phyloP scores from a whole-genome alignment of 352 stramenopile species.

The Phytophthora kernoviae region DNA sequence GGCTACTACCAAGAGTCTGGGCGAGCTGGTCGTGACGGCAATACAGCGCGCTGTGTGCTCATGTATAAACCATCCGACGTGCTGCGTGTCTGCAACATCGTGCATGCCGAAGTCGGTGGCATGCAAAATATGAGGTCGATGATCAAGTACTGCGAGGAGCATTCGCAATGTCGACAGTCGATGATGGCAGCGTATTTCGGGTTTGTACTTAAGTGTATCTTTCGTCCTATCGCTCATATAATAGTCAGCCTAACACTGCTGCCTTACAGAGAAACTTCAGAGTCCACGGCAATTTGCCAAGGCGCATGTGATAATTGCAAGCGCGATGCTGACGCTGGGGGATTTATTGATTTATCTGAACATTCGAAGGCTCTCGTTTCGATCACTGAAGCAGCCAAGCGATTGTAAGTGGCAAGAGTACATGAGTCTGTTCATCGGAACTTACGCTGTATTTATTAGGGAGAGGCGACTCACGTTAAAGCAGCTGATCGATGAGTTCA shows the following conservation, averaged over 20 bases:
- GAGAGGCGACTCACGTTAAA: slow-evolving; percentile 72
- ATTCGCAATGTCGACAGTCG: slow-evolving; percentile 42
- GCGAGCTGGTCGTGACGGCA: slow-evolving; percentile 94
- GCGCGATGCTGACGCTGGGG: slow-evolving; percentile 20
- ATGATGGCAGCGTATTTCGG: slow-evolving; percentile 65
- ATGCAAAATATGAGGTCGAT: slow-evolving; percentile 72
- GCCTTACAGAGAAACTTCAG: slow-evolving; percentile 41
- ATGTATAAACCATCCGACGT: slow-evolving; percentile 87
- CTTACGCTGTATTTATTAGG: slow-evolving; percentile 29
- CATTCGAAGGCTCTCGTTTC: slow-evolving; percentile 57
- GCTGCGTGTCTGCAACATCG: slow-evolving; percentile 68
- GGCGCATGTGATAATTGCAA: slow-evolving; percentile 59
- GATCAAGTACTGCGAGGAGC: slow-evolving; percentile 62
- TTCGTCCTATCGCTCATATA: background rate
- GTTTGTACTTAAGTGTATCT: slow-evolving; percentile 25
- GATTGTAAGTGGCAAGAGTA: slow-evolving; percentile 37
- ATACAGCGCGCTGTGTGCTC: slow-evolving; percentile 84
- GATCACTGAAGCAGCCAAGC: slow-evolving; percentile 51
- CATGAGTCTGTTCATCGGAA: background rate
- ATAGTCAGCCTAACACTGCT: background rate
- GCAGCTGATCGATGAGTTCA: slow-evolving; percentile 73
- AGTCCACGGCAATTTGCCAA: slow-evolving; percentile 42
- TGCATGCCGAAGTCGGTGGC: slow-evolving; percentile 61
- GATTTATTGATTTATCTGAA: slow-evolving; percentile 46
- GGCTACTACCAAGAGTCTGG: slow-evolving; percentile 98